Evolutionary conservation across 2,329 filamentous ascomycete species (phyloP).

Genomic region (Sarocladium strictum): DNA sequence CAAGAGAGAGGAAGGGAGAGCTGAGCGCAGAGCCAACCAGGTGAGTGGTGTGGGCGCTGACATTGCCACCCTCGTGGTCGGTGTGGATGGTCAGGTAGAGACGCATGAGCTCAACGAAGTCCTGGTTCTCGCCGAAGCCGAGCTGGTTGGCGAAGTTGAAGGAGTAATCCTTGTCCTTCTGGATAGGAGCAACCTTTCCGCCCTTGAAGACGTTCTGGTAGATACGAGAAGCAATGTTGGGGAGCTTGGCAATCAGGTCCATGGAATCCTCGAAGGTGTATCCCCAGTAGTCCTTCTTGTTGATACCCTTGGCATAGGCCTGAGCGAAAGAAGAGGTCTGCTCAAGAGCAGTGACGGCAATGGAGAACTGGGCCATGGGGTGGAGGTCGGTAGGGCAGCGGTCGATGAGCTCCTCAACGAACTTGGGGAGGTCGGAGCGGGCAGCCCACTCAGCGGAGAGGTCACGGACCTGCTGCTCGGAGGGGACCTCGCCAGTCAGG

Average conservation of each 20-base stretch:
- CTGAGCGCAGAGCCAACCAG: constrained; percentile 93
- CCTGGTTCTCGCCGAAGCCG: constrained; percentile 87
- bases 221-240: constrained; percentile 95
- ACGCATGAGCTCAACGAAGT: constrained; percentile 98
- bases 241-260: constrained; percentile 99
- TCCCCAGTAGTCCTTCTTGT: constrained; percentile 99
- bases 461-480: constrained; percentile 96
- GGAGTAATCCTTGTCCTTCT: constrained; percentile 99
- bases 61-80: constrained; percentile 99
- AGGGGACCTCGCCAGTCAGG: constrained; percentile 93
- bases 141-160: constrained; percentile 99
- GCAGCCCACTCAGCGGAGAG: constrained; percentile 98
- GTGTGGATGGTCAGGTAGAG: constrained; percentile 99
- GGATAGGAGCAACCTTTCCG: constrained; percentile 89
- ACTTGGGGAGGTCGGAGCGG: constrained; percentile 93
- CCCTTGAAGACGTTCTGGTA: constrained; percentile 99
- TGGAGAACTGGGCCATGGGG: constrained; percentile 99
- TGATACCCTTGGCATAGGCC: constrained; percentile 97
- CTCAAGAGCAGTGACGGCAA: constrained; percentile 96
- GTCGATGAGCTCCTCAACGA: constrained; percentile 99
- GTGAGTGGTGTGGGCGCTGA: constrained; percentile 97
- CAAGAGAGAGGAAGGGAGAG: constrained; percentile 94
- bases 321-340: constrained; percentile 97
- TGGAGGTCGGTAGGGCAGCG: constrained; percentile 98
- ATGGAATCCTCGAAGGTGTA: constrained; percentile 99